Base-by-base conservation (phyloP, 2,329 filamentous ascomycete genomes). In the Fusarium sacchari region DNA sequence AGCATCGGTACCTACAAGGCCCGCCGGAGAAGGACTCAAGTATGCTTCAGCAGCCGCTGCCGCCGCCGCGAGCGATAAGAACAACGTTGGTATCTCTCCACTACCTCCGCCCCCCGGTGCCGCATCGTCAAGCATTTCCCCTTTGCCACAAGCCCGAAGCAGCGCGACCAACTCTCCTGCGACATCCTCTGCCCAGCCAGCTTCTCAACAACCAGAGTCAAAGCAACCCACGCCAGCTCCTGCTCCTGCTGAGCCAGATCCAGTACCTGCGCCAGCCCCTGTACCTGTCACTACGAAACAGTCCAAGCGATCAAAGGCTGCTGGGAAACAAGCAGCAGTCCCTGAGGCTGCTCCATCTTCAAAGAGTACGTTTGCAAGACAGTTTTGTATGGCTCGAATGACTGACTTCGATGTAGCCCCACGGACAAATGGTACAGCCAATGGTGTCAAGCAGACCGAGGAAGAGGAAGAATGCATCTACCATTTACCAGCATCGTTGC, bases 31-130 rank as follows among this genome's bases (percentile, higher is more conserved):
- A 81, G 94, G 93, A 4, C 87, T 99, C 75, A 98, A 98, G 83
- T 99, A 99, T 81, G 96, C 96, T 49, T 98, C 96, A 42, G 96
- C 96, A 0, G 96, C 96, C 0, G 96, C 96, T 0, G 96, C 96
- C 0, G 96, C 96, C 0, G 96, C 96, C 2, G 94, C 95, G 50
- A 95, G 91, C 81, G 95, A 97, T 76, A 89, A 86, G 83, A 95
- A 94, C 85, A 96, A 92, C 80, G 92, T 98, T 36, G 96, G 96
- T 32, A 98, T 99, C 79, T 92, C 96, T 66, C 96, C 96, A 44
- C 87, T 98, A 79, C 96, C 96, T 62, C 96, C 96, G 71, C 96
- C 96, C 78, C 95, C 95, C 34, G 93, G 93, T 42, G 82, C 86
- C 47, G 81, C 83, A 64, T 72, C 78, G 22, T 79, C 85, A 17